These are phyloP conservation scores for Berberis vulgaris DNA, from an alignment of 164 flowering plant genomes.

Conservation along the genomic window DNA sequence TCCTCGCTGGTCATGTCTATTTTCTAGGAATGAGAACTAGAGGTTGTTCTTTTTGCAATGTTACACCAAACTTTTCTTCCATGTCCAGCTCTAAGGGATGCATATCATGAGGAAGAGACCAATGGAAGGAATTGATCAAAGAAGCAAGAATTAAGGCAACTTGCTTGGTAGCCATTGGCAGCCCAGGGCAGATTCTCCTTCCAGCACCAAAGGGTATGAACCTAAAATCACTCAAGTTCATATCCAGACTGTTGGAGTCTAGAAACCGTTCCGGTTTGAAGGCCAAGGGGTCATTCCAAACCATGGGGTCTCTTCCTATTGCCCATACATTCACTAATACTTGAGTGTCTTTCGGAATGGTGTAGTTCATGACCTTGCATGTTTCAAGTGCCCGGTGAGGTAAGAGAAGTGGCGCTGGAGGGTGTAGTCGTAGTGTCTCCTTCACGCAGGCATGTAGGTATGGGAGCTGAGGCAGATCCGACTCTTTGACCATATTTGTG, in stretches of 20 bases:
- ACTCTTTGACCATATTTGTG: too few relatives aligned
- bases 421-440: too few relatives aligned
- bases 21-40: not conserved
- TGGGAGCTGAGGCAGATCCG: too few relatives aligned
- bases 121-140: not conserved
- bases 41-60: too few relatives aligned
- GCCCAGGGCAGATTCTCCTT: not conserved
- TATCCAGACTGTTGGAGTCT: not conserved
- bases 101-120: not conserved
- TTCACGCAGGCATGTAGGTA: too few relatives aligned
- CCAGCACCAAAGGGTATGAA: slow-evolving; percentile 7
- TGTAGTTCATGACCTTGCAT: slow-evolving; percentile 3
- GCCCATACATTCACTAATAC: slow-evolving; percentile 6
- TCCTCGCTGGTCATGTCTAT: too few relatives aligned
- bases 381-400: not conserved
- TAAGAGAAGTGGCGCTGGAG: too few relatives aligned
- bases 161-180: not conserved
- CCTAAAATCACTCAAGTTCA: slow-evolving; percentile 2
- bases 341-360: not conserved
- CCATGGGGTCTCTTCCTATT: slow-evolving; percentile 6
- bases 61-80: too few relatives aligned
- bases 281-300: slow-evolving; percentile 1
- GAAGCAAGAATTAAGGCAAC: not conserved
- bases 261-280: slow-evolving; percentile 5
- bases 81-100: too few relatives aligned